Evolutionary conservation across 345 rosid genomes (phyloP).

Genomic region (Sapria himalayana): DNA sequence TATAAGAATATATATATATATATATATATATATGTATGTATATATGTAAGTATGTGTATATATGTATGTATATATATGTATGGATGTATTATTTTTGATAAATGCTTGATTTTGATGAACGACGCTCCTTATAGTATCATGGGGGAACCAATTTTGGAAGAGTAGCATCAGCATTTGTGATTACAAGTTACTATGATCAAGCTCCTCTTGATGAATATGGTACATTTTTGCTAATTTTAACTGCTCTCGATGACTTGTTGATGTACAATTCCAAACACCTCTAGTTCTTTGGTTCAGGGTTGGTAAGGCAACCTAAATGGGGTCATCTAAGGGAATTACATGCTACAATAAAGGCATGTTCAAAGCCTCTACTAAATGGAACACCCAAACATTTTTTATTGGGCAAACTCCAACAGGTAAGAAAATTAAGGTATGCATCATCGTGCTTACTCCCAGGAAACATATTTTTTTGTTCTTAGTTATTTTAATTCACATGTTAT

Average conservation of each 20-base stretch:
- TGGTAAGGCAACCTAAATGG: constrained; percentile 56
- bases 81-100: no score
- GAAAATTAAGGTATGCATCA: no score
- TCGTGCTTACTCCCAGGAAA: no score
- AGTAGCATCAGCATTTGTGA: constrained; percentile 30
- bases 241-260: no score
- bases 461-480: no score
- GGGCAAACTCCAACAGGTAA: constrained; percentile 40
- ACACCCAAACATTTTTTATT: constrained; percentile 11
- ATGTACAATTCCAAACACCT: not conserved
- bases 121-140: constrained; percentile 38
- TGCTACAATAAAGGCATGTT: constrained; percentile 37
- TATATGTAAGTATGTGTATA: no score
- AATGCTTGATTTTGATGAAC: no score
- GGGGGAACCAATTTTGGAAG: constrained; percentile 86
- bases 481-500: no score
- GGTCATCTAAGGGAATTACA: constrained; percentile 67
- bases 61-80: no score
- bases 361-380: constrained; percentile 34
- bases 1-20: no score
- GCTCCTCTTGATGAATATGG: constrained; percentile 88
- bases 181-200: constrained; percentile 46
- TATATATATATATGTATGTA: no score
- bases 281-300: constrained; percentile 17
- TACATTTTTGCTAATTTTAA: constrained; percentile 9